Percentiles rank a stretch among this genome's conserved stretches.
phyloP scores from a whole-genome alignment of 371 early-diverging fungal species.

The Globomyces sp. region DNA sequence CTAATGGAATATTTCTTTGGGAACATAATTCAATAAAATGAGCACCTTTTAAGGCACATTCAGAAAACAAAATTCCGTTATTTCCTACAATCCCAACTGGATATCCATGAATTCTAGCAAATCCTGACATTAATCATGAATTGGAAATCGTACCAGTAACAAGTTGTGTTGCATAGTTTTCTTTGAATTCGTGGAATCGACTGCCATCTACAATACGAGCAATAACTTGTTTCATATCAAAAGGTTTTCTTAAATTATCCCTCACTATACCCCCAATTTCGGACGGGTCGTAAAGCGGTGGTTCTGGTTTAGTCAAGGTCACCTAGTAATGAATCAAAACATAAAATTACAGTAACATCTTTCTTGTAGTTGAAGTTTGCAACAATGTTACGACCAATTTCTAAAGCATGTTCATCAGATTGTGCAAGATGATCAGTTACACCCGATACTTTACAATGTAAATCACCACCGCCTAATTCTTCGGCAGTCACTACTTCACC shows the following conservation, averaged over 20 bases:
- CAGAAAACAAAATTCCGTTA: conserved; percentile 96
- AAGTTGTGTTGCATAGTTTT: conserved; percentile 87
- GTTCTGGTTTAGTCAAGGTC: conserved; percentile 52
- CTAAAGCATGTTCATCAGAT: conserved; percentile 90
- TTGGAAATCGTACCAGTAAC: conserved; percentile 68
- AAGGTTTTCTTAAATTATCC: conserved; percentile 84
- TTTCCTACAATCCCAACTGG: conserved; percentile 98
- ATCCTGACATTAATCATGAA: conserved; percentile 53
- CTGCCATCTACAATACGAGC: conserved; percentile 95
- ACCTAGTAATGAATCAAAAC: conserved; percentile 14
- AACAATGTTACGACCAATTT: conserved; percentile 82
- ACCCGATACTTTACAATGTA: conserved; percentile 90
- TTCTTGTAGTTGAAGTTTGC: conserved; percentile 81
- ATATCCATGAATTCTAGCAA: conserved; percentile 89
- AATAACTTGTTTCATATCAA: conserved; percentile 92
- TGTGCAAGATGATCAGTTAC: conserved; percentile 95
- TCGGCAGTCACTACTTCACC: conserved; percentile 95
- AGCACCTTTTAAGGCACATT: conserved; percentile 94
- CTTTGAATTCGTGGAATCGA: conserved; percentile 94
- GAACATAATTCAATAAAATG: conserved; percentile 97
- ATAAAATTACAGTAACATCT: conserved; percentile 7
- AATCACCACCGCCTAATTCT: conserved; percentile 95
- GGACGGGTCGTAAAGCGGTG: conserved; percentile 78
- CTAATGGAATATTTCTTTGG: conserved; percentile 89
- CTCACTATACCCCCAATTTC: conserved; percentile 97